phyloP scores from a whole-genome alignment of 768 basidiomycete genomes.

The Naematelia encephala region DNA sequence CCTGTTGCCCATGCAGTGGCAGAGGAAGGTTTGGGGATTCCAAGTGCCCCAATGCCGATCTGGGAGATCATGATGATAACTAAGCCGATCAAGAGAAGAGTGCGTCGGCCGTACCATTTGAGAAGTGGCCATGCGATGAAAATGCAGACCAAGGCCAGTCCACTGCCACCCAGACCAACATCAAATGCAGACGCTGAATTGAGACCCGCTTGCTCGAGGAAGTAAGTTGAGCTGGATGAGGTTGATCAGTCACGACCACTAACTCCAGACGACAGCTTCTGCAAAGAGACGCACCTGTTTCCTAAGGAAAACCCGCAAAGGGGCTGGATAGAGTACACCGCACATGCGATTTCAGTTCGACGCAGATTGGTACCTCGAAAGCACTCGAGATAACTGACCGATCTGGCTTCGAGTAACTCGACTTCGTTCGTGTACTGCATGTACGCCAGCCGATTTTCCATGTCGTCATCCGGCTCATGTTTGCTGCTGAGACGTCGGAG shows the following conservation, averaged over 20 bases:
- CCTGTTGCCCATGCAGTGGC: constrained; percentile 6
- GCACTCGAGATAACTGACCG: constrained; percentile 40
- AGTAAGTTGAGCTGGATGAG: constrained; percentile 34
- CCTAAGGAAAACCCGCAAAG: constrained; percentile 32
- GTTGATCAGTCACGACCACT: too few relatives aligned
- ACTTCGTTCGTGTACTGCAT: constrained; percentile 51
- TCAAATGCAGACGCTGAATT: constrained; percentile 20
- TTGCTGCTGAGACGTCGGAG: neutral
- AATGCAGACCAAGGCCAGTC: constrained; percentile 33
- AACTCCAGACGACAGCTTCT: too few relatives aligned
- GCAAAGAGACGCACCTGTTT: too few relatives aligned
- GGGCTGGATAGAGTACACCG: constrained; percentile 43
- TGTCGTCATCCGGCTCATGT: neutral
- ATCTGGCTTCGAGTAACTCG: constrained; percentile 46
- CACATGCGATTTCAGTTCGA: constrained; percentile 40
- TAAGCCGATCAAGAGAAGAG: constrained; percentile 40
- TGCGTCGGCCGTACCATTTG: constrained; percentile 29
- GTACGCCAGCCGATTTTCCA: constrained; percentile 23
- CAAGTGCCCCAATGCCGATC: constrained; percentile 42
- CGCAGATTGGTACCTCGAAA: constrained; percentile 35
- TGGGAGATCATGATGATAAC: constrained; percentile 30
- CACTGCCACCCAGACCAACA: constrained; percentile 40
- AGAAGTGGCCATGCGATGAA: constrained; percentile 34
- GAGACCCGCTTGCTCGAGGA: constrained; percentile 42
- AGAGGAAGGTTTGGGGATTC: constrained; percentile 12